phyloP scores from a whole-genome alignment of 1,284 basidiomycete genomes.

The Trichosporon asahii region DNA sequence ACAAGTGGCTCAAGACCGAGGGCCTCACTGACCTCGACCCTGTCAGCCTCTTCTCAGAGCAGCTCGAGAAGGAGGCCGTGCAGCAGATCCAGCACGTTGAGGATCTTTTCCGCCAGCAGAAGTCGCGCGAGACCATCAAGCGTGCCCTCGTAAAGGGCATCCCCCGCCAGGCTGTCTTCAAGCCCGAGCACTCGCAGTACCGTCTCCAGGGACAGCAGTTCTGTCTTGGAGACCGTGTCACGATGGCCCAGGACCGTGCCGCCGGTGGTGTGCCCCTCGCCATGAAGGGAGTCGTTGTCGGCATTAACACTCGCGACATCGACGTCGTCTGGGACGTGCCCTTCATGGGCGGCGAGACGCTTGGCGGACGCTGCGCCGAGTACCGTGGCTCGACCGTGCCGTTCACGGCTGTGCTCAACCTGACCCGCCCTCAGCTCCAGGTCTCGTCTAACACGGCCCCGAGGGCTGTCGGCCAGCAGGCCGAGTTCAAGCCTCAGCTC shows the following conservation, averaged over 20 bases:
- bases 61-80: constrained; percentile 70
- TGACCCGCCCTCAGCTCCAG: constrained; percentile 75
- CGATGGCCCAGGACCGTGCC: constrained; percentile 84
- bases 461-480: constrained; percentile 41
- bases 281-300: constrained; percentile 90
- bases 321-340: constrained; percentile 96
- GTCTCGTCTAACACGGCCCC: constrained; percentile 56
- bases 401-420: constrained; percentile 79
- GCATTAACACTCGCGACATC: constrained; percentile 77
- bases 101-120: constrained; percentile 63
- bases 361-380: constrained; percentile 84
- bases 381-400: constrained; percentile 83
- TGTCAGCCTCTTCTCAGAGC: constrained; percentile 87
- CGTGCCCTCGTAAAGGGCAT: constrained; percentile 86
- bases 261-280: constrained; percentile 84
- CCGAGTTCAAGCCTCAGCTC: constrained; percentile 63
- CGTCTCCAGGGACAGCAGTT: constrained; percentile 90
- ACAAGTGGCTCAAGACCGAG: constrained; percentile 79
- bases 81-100: constrained; percentile 54
- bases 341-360: constrained; percentile 86
- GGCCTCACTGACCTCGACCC: constrained; percentile 88
- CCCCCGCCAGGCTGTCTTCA: constrained; percentile 89
- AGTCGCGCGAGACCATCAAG: constrained; percentile 66
- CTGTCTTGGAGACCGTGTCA: constrained; percentile 87
- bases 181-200: constrained; percentile 85